Conservation (phyloP, 352 stramenopile species). For the Pythium aristosporum region DNA sequence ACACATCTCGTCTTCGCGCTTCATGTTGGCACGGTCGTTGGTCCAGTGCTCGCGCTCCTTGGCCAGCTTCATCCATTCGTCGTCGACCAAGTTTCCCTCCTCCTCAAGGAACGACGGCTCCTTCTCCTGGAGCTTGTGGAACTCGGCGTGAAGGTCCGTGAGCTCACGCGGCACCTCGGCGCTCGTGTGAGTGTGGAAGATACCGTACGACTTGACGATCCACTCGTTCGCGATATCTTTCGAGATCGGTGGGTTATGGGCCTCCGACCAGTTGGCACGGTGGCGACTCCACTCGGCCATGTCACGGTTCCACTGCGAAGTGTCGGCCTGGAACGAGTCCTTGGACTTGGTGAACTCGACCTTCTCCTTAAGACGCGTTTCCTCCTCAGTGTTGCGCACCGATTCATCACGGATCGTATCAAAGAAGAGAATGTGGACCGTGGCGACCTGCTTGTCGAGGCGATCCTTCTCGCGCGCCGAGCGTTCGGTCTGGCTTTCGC, state of each 20-base stretch:
- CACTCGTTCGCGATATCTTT: slow-evolving; percentile 88
- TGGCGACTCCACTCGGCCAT: slow-evolving; percentile 88
- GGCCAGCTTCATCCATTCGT: slow-evolving; percentile 88
- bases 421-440: slow-evolving; percentile 83
- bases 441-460: slow-evolving; percentile 67
- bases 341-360: slow-evolving; percentile 89
- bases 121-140: slow-evolving; percentile 85
- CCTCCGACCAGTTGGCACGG: slow-evolving; percentile 84
- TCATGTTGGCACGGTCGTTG: slow-evolving; percentile 86
- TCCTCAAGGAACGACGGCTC: slow-evolving; percentile 76
- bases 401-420: slow-evolving; percentile 76
- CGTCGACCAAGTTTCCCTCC: slow-evolving; percentile 79
- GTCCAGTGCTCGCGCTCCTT: slow-evolving; percentile 90
- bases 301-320: slow-evolving; percentile 86
- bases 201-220: slow-evolving; percentile 85
- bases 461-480: slow-evolving; percentile 85
- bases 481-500: slow-evolving; percentile 75
- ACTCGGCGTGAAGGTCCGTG: slow-evolving; percentile 65
- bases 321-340: slow-evolving; percentile 86
- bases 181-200: slow-evolving; percentile 55
- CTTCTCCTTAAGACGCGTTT: slow-evolving; percentile 83
- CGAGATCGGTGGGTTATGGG: slow-evolving; percentile 84
- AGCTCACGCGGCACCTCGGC: slow-evolving; percentile 67
- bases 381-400: slow-evolving; percentile 72
- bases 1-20: slow-evolving; percentile 88